Percentiles rank a stretch among this genome's conserved stretches.
phyloP scores from a whole-genome alignment of 2,329 filamentous ascomycete species.

The Leptographium wingfieldii region DNA sequence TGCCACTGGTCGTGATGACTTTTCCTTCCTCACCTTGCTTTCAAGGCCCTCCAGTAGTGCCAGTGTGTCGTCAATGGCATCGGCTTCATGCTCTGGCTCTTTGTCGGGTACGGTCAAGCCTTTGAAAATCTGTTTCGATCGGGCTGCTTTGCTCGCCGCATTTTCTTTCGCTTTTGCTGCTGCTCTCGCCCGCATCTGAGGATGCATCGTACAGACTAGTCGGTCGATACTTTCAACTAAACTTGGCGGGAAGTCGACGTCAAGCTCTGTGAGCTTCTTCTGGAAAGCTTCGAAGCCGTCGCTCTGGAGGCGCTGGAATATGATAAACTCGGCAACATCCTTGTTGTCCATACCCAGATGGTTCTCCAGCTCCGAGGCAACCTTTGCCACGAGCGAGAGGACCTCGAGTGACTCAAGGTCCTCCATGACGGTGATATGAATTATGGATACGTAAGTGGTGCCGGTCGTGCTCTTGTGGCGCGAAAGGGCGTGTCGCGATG shows the following conservation, averaged over 20 bases:
- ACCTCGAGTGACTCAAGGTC: slow-evolving; percentile 86
- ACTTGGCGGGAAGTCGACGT: slow-evolving; percentile 73
- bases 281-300: slow-evolving; percentile 61
- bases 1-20: slow-evolving; percentile 6
- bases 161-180: slow-evolving; percentile 22
- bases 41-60: slow-evolving; percentile 81
- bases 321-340: slow-evolving; percentile 91
- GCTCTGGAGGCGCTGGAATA: slow-evolving; percentile 74
- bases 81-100: slow-evolving; percentile 30
- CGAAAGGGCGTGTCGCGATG: not conserved
- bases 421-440: slow-evolving; percentile 50
- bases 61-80: slow-evolving; percentile 84
- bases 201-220: slow-evolving; percentile 78
- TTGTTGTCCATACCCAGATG: slow-evolving; percentile 87
- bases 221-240: slow-evolving; percentile 86
- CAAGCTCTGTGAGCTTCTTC: slow-evolving; percentile 57
- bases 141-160: slow-evolving; percentile 23
- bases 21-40: slow-evolving; percentile 38
- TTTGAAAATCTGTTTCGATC: slow-evolving; percentile 63
- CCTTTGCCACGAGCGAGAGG: slow-evolving; percentile 85
- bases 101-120: slow-evolving; percentile 80
- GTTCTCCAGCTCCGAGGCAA: slow-evolving; percentile 88
- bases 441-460: not conserved
- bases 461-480: not conserved
- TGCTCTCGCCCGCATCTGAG: slow-evolving; percentile 59